These are phyloP conservation scores for Leccinum pellstonianum DNA, from an alignment of 768 basidiomycete genomes.

Conservation along the genomic window DNA sequence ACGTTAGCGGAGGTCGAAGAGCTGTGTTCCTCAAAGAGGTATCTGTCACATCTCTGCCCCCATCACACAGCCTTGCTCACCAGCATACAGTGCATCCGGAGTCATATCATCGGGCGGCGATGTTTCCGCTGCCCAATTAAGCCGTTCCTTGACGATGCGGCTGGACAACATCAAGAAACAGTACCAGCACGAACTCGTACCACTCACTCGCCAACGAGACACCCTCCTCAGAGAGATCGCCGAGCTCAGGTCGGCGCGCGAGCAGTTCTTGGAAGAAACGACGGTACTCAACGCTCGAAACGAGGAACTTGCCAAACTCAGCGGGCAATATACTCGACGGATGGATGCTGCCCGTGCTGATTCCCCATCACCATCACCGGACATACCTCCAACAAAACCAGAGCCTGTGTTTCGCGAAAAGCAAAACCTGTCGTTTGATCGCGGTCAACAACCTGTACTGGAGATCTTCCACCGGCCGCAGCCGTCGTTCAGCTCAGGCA, in stretches of 20 bases:
- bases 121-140: conserved; percentile 43
- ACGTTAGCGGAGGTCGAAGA: conserved; percentile 93
- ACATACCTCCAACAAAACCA: conserved; percentile 7
- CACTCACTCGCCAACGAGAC: conserved; percentile 81
- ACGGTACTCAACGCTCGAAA: conserved; percentile 88
- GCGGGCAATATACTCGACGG: conserved; percentile 76
- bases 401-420: conserved; percentile 20
- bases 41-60: conserved; percentile 19
- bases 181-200: conserved; percentile 84
- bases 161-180: conserved; percentile 85
- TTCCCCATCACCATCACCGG: conserved; percentile 9
- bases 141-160: conserved; percentile 77
- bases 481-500: conserved; percentile 14
- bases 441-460: conserved; percentile 7
- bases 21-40: conserved; percentile 75
- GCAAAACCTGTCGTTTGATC: conserved; percentile 33
- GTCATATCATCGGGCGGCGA: conserved; percentile 31
- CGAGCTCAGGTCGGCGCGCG: conserved; percentile 83
- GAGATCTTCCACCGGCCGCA: conserved; percentile 11
- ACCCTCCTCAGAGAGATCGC: conserved; percentile 73
- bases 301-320: conserved; percentile 88
- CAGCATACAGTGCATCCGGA: conserved; percentile 24
- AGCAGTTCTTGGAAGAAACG: conserved; percentile 88
- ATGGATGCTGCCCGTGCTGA: conserved; percentile 48
- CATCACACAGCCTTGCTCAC: conserved; percentile 24